phyloP scores from a whole-genome alignment of 2,329 filamentous ascomycete genomes.

The Penicillium psychrosexuale region DNA sequence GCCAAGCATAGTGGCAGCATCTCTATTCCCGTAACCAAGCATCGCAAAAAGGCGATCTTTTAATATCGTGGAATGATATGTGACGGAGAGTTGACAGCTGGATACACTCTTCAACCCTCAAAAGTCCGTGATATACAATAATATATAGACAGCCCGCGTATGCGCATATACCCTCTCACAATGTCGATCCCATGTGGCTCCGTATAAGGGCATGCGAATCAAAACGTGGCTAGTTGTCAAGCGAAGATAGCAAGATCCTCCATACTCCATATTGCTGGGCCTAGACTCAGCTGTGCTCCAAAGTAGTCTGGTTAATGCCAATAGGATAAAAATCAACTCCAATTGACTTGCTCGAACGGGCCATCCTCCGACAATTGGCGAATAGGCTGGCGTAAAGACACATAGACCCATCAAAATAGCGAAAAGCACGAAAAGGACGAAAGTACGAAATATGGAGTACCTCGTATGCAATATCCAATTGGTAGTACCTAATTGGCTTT shows the following conservation, averaged over 20 bases:
- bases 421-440: neutral
- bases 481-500: neutral
- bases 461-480: neutral
- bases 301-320: neutral
- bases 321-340: neutral
- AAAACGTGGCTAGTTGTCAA: neutral
- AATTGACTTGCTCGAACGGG: neutral
- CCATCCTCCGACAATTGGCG: neutral
- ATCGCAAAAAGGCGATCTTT: neutral
- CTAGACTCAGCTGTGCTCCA: neutral
- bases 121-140: neutral
- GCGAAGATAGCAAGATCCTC: neutral
- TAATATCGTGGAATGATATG: neutral
- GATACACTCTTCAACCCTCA: neutral
- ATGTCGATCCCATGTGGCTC: neutral
- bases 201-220: neutral
- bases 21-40: neutral
- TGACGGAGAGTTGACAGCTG: neutral
- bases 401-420: neutral
- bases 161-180: neutral
- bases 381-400: neutral
- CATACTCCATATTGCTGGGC: neutral
- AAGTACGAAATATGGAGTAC: neutral
- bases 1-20: neutral
- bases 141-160: neutral